Conservation (phyloP, 2,329 filamentous ascomycete species). For the Setomelanomma holmii region DNA sequence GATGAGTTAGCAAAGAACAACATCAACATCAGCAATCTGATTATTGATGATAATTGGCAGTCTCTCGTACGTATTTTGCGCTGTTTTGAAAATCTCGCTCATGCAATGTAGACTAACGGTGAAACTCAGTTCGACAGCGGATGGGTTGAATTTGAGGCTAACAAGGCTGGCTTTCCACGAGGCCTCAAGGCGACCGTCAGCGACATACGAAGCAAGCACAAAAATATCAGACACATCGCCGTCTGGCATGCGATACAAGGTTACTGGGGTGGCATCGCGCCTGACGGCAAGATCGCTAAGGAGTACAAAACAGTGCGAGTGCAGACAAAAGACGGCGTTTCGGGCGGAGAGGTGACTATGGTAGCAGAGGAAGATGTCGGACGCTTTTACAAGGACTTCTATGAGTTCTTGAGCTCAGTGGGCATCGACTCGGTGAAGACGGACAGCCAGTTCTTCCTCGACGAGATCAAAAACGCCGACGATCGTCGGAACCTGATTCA, state of each 20-base stretch:
- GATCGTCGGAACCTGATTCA: slow-evolving; percentile 75
- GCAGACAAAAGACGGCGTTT: slow-evolving; percentile 61
- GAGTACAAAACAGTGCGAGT: slow-evolving; percentile 76
- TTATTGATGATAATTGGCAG: slow-evolving; percentile 95
- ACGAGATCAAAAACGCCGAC: slow-evolving; percentile 72
- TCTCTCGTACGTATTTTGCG: slow-evolving; percentile 22
- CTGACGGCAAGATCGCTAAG: slow-evolving; percentile 74
- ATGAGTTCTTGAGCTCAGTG: slow-evolving; percentile 74
- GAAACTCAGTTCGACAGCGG: slow-evolving; percentile 49
- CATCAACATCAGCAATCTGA: slow-evolving; percentile 82
- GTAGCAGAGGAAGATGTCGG: slow-evolving; percentile 76
- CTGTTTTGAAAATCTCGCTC: not conserved
- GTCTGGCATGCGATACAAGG: slow-evolving; percentile 86
- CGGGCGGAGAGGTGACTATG: slow-evolving; percentile 72
- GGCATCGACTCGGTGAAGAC: slow-evolving; percentile 91
- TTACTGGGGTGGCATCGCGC: slow-evolving; percentile 79
- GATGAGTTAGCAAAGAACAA: slow-evolving; percentile 72
- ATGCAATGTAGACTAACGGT: slow-evolving; percentile 52
- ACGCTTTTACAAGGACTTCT: slow-evolving; percentile 90
- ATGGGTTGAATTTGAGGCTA: slow-evolving; percentile 88
- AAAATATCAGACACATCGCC: slow-evolving; percentile 79
- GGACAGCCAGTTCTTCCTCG: slow-evolving; percentile 89
- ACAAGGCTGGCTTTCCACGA: slow-evolving; percentile 76
- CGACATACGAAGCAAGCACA: slow-evolving; percentile 72
- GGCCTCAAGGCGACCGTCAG: slow-evolving; percentile 76